Evolutionary conservation across 176 grass and related monocot genomes (phyloP), one percentile per base, ranked within the genome.

Genomic region (Paspalum vaginatum): DNA sequence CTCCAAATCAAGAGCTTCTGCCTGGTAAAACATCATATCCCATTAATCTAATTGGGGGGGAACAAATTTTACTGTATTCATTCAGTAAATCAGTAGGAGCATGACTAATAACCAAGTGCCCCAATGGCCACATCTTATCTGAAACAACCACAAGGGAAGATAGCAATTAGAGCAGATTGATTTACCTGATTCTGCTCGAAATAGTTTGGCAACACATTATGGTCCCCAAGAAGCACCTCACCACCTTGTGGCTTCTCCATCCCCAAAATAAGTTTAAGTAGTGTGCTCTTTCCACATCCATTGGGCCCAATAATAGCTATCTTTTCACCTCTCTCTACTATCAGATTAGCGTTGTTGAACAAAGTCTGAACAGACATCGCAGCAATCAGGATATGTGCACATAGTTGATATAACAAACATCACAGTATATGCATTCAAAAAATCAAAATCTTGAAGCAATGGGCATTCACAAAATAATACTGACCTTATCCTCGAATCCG

Each of bases 131-230:
- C 5, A 81, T 77, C 25, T 67, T 81, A 74, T 59, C n/a, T 73
- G 25, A 84, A 46, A 17, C 14, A 79, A 77, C 50, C 43, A 13
- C 74, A 63, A 25, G 22, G 68, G 55, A 85, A 85, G 22, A 38
- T 68, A 67, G 22, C 4, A 42, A 62, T 13, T 8, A 62, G 7
- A 57, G 61, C 43, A 65, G 13, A 64, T 63, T 47, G 9, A 10
- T 26, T 22, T 81, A 99, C 96, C 96, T 99, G 96, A 84, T 99
- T 99, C 77, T 99, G 96, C 91, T 99, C 96, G 8, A 95, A 99
- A 79, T 95, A 99, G 87, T 99, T 99, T 4, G 96, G 96, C 63
- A 93, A 85, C 51, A 99, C 90, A 84, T 95, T 99, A 74, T 99
- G 85, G 61, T 99, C 96, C 27, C 96, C 96, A 81, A 95, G 92